A percentile compares a stretch with the other conserved stretches of the same genome.
Evolutionary conservation across 1,284 basidiomycete species (phyloP).

Genomic region (Rhodotorula sp.): DNA sequence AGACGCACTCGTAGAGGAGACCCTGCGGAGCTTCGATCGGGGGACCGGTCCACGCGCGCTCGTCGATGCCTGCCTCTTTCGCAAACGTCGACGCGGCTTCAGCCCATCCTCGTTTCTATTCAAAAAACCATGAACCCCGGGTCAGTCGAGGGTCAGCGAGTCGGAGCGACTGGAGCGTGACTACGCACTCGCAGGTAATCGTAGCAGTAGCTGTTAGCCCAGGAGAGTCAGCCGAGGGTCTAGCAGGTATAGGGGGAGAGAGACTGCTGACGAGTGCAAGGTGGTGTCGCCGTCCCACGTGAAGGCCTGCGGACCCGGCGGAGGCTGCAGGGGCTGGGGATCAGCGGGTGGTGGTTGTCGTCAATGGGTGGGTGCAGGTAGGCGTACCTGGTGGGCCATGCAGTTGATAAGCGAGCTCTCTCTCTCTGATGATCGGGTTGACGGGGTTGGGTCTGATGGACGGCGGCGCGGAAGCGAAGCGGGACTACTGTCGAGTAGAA

Average conservation of each 20-base stretch:
- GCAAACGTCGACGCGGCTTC: conserved; percentile 35
- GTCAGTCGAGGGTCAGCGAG: too few species aligned
- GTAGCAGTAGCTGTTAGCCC: conserved; percentile 36
- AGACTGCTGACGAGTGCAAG: conserved; percentile 38
- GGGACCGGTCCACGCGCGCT: conserved; percentile 37
- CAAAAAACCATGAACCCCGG: too few species aligned
- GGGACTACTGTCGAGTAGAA: too few species aligned
- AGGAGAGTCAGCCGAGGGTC: neutral
- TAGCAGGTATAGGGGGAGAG: neutral
- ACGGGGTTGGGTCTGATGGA: too few species aligned
- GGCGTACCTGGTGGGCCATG: conserved; percentile 29
- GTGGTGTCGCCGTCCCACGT: conserved; percentile 40
- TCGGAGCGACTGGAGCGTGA: too few species aligned
- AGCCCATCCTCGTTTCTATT: conserved; percentile 41
- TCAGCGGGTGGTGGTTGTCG: neutral
- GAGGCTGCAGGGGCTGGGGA: neutral
- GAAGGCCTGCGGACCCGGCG: conserved; percentile 4
- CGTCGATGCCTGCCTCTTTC: conserved; percentile 39
- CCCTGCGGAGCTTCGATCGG: conserved; percentile 52
- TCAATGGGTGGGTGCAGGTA: neutral
- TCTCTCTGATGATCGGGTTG: too few species aligned
- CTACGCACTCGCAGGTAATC: conserved; percentile 38
- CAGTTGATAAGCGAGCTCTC: neutral
- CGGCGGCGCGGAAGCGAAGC: too few species aligned
- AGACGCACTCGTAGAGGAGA: conserved; percentile 51